Base-by-base conservation (phyloP, 1,139 yeast species). In the Hemisphaericaspora xylanilytica region DNA sequence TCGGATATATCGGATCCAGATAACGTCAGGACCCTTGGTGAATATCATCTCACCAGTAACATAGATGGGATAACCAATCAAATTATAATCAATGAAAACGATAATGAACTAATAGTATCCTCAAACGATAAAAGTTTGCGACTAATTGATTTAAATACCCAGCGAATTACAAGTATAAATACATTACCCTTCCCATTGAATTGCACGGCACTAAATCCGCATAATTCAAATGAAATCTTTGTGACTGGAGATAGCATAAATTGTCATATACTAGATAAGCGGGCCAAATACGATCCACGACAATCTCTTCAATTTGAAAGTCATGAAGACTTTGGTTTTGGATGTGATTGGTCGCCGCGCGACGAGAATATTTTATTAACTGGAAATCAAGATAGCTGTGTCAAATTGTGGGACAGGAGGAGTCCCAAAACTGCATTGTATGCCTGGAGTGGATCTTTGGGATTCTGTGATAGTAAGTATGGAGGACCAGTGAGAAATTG, bases 361-460 rank as follows among this genome's bases (percentile, higher is more conserved):
- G 61, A 71, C 45, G 76, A 71, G 20, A 58, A 72, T 35, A 48
- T 65, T 4, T 46, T 80, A 13, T 69, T 78, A 8, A 73, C 83
- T 0, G 85, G 85, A 3, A 77, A 74, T 49, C 85, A 80, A 53
- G 86, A 80, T 53, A 73, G 81, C 3, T 70, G 81, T 8, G 73
- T 79, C 10, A 61, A 77, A 37, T 47, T 80, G 8, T 78, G 78
- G 70, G 85, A 80, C 53, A 58, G 76, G 40, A 53, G 75, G 28
- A 55, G 53, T 36, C 48, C 63, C 7, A 44, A 53, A 2, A 36
- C 50, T 18, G 58, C 68, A 21, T 36, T 66, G 11, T 55, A 52
- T 44, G 51, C 64, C 18, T 63, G 68, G 65, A 62, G 59, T 41
- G 67, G 78, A 3, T 56, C 69, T 3, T 45, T 69, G 7, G 75